phyloP scores from a whole-genome alignment of 352 stramenopile genomes.

The Phytophthora fragariaefolia region DNA sequence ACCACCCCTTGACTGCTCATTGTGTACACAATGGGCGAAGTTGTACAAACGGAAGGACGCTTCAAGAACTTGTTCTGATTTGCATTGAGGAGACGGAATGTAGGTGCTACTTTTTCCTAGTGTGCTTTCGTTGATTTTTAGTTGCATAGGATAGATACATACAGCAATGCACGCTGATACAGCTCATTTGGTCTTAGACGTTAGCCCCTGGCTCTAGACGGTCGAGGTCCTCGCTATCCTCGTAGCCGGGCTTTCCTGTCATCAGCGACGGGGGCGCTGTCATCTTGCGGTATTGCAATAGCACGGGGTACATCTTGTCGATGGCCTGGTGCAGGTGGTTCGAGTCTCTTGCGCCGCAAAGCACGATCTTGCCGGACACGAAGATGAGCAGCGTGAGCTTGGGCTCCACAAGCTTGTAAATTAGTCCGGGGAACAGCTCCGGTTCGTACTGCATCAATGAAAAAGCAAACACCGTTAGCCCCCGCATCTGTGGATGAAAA shows the following conservation, averaged over 20 bases:
- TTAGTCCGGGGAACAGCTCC: conserved; percentile 99
- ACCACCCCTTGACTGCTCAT: not conserved
- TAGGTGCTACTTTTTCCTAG: conserved; percentile 23
- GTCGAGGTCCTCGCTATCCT: conserved; percentile 72
- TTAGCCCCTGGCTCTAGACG: conserved; percentile 65
- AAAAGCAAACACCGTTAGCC: conserved; percentile 86
- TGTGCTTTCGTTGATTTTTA: conserved; percentile 30
- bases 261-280: conserved; percentile 72
- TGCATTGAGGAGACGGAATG: conserved; percentile 14
- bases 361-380: conserved; percentile 98
- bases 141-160: conserved; percentile 38
- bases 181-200: conserved; percentile 43
- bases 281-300: conserved; percentile 79
- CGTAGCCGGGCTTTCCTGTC: conserved; percentile 72
- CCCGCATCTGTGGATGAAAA: too few relatives aligned
- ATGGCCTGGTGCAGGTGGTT: conserved; percentile 65
- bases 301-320: conserved; percentile 74
- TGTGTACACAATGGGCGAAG: not conserved
- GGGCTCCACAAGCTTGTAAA: conserved; percentile 98
- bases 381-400: conserved; percentile 99
- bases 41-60: not conserved
- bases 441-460: conserved; percentile 99
- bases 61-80: not conserved
- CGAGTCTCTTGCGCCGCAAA: conserved; percentile 94
- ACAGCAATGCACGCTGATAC: conserved; percentile 33